These are phyloP conservation scores for Camelina hispida DNA, from an alignment of 345 rosid species.

Conservation along the genomic window DNA sequence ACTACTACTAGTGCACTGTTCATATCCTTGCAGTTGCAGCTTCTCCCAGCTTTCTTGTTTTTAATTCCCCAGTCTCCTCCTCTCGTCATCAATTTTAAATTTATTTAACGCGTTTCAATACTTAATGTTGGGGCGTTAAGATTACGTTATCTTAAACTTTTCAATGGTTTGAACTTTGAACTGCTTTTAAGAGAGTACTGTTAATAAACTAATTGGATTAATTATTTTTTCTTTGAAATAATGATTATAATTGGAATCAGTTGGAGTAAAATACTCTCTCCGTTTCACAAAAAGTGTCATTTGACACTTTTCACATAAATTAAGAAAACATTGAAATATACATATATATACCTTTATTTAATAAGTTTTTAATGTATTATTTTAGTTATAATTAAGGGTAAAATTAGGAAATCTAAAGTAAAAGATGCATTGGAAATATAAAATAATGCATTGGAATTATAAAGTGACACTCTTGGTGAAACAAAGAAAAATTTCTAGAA, in stretches of 20 bases:
- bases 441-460: too few species aligned
- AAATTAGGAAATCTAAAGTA: too few species aligned
- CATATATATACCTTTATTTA: too few species aligned
- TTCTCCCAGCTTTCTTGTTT: slow-evolving; percentile 38
- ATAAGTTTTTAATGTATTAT: too few species aligned
- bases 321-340: too few species aligned
- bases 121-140: slow-evolving; percentile 19
- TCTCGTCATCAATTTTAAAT: background rate
- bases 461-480: too few species aligned
- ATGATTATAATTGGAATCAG: background rate
- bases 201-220: background rate
- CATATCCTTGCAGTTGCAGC: slow-evolving; percentile 18
- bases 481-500: too few species aligned
- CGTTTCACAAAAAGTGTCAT: too few species aligned
- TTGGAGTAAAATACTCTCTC: background rate
- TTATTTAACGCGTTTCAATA: background rate
- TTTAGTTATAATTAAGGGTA: too few species aligned
- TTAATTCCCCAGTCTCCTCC: slow-evolving; percentile 23
- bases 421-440: too few species aligned
- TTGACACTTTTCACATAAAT: too few species aligned
- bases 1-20: background rate
- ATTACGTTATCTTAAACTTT: slow-evolving; percentile 24
- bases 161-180: slow-evolving; percentile 17
- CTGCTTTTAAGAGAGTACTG: background rate
- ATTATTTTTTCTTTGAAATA: background rate